Evolutionary conservation across 1,284 basidiomycete genomes (phyloP).

Genomic region (Irpex sp.): DNA sequence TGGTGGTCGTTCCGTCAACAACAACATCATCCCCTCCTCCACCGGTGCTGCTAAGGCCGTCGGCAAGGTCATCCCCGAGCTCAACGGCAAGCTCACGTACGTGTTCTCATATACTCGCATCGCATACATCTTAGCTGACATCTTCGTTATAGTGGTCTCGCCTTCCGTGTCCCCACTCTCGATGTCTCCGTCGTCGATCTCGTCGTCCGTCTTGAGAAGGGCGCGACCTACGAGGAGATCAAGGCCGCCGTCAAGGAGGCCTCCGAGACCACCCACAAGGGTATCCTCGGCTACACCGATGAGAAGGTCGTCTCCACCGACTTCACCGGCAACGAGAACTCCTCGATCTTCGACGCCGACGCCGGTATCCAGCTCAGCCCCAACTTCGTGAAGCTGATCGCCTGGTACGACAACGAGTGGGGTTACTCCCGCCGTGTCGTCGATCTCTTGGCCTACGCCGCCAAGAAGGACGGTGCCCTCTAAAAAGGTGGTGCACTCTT

Average conservation of each 20-base stretch:
- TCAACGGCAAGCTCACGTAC: conserved; percentile 96
- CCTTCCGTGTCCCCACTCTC: conserved; percentile 97
- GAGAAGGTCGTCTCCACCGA: conserved; percentile 95
- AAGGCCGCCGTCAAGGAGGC: conserved; percentile 87
- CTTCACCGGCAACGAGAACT: conserved; percentile 79
- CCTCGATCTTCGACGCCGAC: conserved; percentile 88
- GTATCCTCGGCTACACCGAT: conserved; percentile 94
- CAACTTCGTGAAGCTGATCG: conserved; percentile 94
- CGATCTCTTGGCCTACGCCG: conserved; percentile 85
- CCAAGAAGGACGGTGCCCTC: conserved; percentile 60
- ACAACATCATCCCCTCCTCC: conserved; percentile 99
- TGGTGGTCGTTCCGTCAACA: conserved; percentile 94
- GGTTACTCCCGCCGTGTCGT: conserved; percentile 95
- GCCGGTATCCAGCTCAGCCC: conserved; percentile 93
- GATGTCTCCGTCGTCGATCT: conserved; percentile 99
- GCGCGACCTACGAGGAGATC: conserved; percentile 87
- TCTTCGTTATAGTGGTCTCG: conserved; percentile 63
- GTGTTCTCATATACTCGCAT: conserved; percentile 21
- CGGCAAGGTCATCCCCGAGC: conserved; percentile 95
- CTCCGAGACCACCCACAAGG: conserved; percentile 69
- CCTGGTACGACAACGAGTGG: conserved; percentile 98
- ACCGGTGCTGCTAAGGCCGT: conserved; percentile 99
- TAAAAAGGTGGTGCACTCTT: conserved; percentile 16
- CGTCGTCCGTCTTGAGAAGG: conserved; percentile 90
- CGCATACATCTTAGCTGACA: conserved; percentile 10